Conservation (phyloP, 371 early-diverging fungal species). For the Mortierella sp. region DNA sequence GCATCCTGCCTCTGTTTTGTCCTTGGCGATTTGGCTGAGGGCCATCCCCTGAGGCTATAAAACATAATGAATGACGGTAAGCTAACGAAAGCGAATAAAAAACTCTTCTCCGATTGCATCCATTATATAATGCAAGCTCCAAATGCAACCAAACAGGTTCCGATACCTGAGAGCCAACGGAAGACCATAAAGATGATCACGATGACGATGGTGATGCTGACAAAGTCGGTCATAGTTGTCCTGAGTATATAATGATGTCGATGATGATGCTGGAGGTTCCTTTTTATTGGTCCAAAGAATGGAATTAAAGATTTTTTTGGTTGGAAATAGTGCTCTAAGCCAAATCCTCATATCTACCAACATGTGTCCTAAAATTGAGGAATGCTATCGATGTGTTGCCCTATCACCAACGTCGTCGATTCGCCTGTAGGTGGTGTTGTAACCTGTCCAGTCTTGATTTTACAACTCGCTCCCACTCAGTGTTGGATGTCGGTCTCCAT, state of each 20-base stretch:
- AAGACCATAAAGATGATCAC: slow-evolving; percentile 79
- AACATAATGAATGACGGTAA: neutral
- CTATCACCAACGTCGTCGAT: too few relatives aligned
- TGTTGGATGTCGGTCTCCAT: too few relatives aligned
- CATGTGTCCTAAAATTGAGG: too few relatives aligned
- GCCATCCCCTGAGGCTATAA: slow-evolving; percentile 53
- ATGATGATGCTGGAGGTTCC: neutral
- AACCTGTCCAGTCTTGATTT: too few relatives aligned
- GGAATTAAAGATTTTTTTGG: neutral
- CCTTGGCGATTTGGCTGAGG: slow-evolving; percentile 59
- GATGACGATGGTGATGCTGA: slow-evolving; percentile 79
- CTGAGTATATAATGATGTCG: neutral
- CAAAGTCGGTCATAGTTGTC: slow-evolving; percentile 77
- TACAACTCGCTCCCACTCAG: too few relatives aligned
- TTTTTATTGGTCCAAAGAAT: neutral
- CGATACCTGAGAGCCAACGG: slow-evolving; percentile 81
- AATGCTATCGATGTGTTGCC: too few relatives aligned
- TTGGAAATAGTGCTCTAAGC: too few relatives aligned
- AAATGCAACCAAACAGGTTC: neutral
- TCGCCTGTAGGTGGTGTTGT: too few relatives aligned
- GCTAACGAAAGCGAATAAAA: neutral
- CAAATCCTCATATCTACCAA: too few relatives aligned
- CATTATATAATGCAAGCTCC: neutral
- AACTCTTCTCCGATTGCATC: too few relatives aligned
- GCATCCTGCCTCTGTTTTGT: slow-evolving; percentile 58